Evolutionary conservation across 768 basidiomycete species (phyloP).

Genomic region (Vararia minispora): DNA sequence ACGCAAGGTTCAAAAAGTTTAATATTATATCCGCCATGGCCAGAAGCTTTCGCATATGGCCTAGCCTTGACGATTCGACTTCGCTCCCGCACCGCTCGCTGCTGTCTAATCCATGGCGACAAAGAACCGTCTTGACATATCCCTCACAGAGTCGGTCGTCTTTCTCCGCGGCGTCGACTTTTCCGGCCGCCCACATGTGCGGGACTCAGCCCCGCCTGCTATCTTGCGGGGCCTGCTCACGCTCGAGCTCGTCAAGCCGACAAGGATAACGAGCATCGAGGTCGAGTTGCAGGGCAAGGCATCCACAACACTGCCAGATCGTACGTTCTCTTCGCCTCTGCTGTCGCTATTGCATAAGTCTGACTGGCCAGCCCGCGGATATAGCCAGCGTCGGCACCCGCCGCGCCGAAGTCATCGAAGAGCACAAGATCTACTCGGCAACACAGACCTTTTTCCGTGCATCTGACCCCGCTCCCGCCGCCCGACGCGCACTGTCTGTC

Average conservation of each 20-base stretch:
- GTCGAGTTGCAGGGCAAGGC: constrained; percentile 67
- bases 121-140: constrained; percentile 28
- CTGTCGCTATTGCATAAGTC: constrained; percentile 18
- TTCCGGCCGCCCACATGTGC: constrained; percentile 19
- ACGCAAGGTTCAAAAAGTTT: too few relatives aligned
- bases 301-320: constrained; percentile 76
- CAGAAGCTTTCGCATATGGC: too few relatives aligned
- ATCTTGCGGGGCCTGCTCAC: constrained; percentile 57
- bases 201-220: constrained; percentile 35
- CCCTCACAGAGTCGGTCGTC: constrained; percentile 47
- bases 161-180: constrained; percentile 34
- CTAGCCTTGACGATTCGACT: too few relatives aligned
- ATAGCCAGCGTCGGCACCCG: constrained; percentile 64
- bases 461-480: constrained; percentile 24
- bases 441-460: constrained; percentile 68
- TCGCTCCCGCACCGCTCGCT: too few relatives aligned
- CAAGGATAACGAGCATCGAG: constrained; percentile 76
- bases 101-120: too few relatives aligned
- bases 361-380: too few relatives aligned
- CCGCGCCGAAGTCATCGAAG: constrained; percentile 67
- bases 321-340: constrained; percentile 29
- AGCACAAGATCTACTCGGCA: constrained; percentile 62
- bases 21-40: too few relatives aligned
- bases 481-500: constrained; percentile 36
- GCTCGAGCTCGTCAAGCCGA: constrained; percentile 61